A percentile compares a stretch with the other conserved stretches of the same genome.
These are phyloP conservation scores for Euphorbia tirucalli DNA, from an alignment of 345 rosid genomes.

Conservation along the genomic window DNA sequence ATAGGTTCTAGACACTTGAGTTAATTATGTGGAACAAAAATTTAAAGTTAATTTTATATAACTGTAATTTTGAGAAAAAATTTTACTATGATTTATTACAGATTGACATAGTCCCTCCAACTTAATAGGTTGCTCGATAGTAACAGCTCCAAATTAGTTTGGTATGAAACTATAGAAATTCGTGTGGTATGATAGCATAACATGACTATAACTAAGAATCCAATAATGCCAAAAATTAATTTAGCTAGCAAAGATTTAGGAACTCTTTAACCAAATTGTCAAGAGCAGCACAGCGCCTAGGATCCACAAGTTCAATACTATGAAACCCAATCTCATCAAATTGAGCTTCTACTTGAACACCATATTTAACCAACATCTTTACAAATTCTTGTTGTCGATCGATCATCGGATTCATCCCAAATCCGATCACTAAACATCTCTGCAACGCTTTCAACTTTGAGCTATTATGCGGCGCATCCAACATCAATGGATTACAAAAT, in stretches of 20 bases:
- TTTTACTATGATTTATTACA: too few species aligned
- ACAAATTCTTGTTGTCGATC: background rate
- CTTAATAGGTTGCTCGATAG: too few species aligned
- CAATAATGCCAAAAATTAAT: too few species aligned
- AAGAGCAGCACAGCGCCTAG: background rate
- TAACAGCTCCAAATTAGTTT: too few species aligned
- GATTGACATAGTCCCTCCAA: too few species aligned
- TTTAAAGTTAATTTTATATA: too few species aligned
- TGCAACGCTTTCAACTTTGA: background rate
- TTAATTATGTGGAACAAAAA: too few species aligned
- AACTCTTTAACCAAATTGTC: background rate
- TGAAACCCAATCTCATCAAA: slow-evolving; percentile 2
- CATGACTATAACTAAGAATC: too few species aligned
- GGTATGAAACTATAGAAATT: too few species aligned
- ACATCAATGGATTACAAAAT: slow-evolving; percentile 47
- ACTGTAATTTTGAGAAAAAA: too few species aligned
- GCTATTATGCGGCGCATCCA: background rate
- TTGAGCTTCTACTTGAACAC: background rate
- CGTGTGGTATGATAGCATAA: too few species aligned
- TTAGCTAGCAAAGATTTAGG: background rate
- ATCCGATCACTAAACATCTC: background rate
- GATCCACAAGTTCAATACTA: background rate
- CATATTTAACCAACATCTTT: background rate
- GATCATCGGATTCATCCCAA: background rate
- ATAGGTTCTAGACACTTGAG: too few species aligned